phyloP scores from a whole-genome alignment of 805 yeast species.

The Kuraishia molischiana region DNA sequence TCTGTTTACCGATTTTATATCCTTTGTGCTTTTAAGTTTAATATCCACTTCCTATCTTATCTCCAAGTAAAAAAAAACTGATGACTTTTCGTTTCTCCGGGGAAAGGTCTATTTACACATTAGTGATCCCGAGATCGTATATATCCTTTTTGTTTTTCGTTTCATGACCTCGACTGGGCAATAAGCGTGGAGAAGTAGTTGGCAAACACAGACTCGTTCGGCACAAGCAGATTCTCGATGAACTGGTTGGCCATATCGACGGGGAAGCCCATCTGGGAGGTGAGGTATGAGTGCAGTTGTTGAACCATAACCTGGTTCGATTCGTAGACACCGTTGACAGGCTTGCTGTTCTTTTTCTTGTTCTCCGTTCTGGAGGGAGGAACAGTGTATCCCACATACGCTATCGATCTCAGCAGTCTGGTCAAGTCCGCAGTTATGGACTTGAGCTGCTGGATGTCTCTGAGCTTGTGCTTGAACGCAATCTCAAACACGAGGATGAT shows the following conservation, averaged over 20 bases:
- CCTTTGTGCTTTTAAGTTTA: slow-evolving; percentile 5
- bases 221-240: slow-evolving; percentile 43
- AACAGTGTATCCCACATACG: slow-evolving; percentile 19
- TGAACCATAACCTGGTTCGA: slow-evolving; percentile 19
- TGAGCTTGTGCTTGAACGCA: slow-evolving; percentile 64
- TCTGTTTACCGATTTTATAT: neutral
- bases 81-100: too few species aligned
- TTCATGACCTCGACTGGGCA: slow-evolving; percentile 12
- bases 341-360: slow-evolving; percentile 4
- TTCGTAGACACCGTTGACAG: slow-evolving; percentile 5
- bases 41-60: too few species aligned
- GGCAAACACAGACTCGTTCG: slow-evolving; percentile 56
- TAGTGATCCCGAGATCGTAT: too few species aligned
- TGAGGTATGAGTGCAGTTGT: slow-evolving; percentile 24
- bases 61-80: too few species aligned
- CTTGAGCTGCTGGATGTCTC: slow-evolving; percentile 67
- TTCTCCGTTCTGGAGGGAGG: slow-evolving; percentile 16
- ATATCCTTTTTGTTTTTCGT: too few species aligned
- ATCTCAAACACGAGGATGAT: slow-evolving; percentile 66
- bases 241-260: slow-evolving; percentile 50
- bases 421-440: slow-evolving; percentile 65
- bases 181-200: slow-evolving; percentile 47
- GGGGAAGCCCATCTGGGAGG: slow-evolving; percentile 55
- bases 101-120: too few species aligned
- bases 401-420: slow-evolving; percentile 55